These are phyloP conservation scores for Falciphora oryzae DNA, from an alignment of 2,329 filamentous ascomycete species.

Conservation along the genomic window DNA sequence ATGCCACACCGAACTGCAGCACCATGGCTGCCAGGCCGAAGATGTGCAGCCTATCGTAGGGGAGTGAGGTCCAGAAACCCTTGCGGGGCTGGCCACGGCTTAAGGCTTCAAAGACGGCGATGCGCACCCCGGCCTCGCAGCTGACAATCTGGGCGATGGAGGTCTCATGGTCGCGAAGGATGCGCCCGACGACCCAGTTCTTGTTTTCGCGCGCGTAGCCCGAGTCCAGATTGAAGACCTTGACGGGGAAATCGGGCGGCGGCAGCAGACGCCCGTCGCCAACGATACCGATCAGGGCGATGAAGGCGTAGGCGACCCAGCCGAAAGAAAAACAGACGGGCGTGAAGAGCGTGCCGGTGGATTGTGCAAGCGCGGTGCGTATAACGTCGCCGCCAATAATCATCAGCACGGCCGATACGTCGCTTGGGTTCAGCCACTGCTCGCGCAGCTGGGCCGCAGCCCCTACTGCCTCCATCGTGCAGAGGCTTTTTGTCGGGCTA, in stretches of 20 bases:
- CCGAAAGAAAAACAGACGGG: constrained; percentile 22
- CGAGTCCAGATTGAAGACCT: constrained; percentile 19
- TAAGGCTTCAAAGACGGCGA: constrained; percentile 21
- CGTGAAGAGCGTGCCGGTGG: constrained; percentile 12
- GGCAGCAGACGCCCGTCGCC: constrained; percentile 18
- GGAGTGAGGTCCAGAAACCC: neutral
- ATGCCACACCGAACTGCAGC: constrained; percentile 29
- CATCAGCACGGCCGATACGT: constrained; percentile 15
- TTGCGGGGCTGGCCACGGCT: no score
- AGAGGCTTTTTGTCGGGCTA: neutral
- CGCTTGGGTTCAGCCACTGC: constrained; percentile 7
- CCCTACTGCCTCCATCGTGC: neutral
- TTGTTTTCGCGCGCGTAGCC: constrained; percentile 16
- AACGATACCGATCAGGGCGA: constrained; percentile 13
- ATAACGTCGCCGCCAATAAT: constrained; percentile 19
- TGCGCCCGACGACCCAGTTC: constrained; percentile 15
- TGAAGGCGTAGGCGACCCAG: constrained; percentile 19
- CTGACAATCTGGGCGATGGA: neutral
- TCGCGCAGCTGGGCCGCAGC: neutral
- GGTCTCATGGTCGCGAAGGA: constrained; percentile 12
- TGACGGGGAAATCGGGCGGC: constrained; percentile 15
- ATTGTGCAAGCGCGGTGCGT: constrained; percentile 16
- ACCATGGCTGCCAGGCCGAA: constrained; percentile 20
- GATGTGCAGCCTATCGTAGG: constrained; percentile 14
- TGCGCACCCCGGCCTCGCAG: constrained; percentile 11